Base-by-base conservation (phyloP, 257 asterid genomes). In the Hygrophila difformis region DNA sequence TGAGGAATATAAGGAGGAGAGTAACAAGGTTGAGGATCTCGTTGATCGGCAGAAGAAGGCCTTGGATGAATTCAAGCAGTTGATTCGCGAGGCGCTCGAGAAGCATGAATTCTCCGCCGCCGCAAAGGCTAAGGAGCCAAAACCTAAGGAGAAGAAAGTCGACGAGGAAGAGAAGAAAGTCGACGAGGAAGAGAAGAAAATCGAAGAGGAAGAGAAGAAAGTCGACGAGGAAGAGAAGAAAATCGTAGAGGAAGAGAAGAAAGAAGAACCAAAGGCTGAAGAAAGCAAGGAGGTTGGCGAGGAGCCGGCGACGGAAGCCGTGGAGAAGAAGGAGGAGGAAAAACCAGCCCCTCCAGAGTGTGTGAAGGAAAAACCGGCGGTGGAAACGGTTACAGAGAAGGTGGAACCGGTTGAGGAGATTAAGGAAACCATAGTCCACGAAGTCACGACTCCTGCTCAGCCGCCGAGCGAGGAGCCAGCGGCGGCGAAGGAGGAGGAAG, bases 1-100 rank as follows among this genome's bases (percentile, higher is more conserved):
- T 8, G 29, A 65, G 23, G 91, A 76, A 63, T 73, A 70, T 33
- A 80, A 80, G 68, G 86, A 80, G 65, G 83, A 80, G 40, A 76
- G 78, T 53, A 76, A 80, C 73, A 74, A 68, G 56, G 86, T 76
- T 5, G 86, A 71, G 49, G 91, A 79, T 46, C 72, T 79, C 8
- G 71, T 76, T 12, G 79, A 71, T 35, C 92, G 82, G 0, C 62
- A 80, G 24, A 75, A 76, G 62, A 80, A 70, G 53, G 86, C 92
- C 17, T 57, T 80, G 57, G 75, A 69, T 23, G 92, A 80, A 16
- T 59, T 80, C 56, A 80, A 80, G 29, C 23, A 9, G 10, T 10
- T 80, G 59, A 70, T 80, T 53, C 80, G 56, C 49, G 82, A 74
- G 59, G 86, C 86, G 2, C 75, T 80, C 28, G 53, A 68, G 65